Conservation (phyloP, 2,329 filamentous ascomycete species). For the Akanthomyces uredinophilus region DNA sequence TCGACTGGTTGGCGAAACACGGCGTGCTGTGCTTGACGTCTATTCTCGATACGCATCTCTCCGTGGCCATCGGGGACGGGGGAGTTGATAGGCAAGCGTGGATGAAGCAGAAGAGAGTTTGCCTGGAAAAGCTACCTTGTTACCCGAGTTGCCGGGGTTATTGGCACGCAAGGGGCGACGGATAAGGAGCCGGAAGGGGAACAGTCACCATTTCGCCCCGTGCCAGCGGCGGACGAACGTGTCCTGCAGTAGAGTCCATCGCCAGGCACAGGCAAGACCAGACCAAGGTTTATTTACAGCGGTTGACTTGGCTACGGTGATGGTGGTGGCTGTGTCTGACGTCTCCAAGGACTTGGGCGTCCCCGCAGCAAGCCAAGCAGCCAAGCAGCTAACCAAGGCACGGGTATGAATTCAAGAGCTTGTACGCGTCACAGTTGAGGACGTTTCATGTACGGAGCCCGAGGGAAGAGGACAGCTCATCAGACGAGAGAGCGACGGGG, state of each 20-base stretch:
- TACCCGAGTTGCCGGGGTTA: neutral
- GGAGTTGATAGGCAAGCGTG: too few relatives aligned
- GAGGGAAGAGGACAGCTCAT: neutral
- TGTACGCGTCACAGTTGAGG: neutral
- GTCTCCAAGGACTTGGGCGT: too few relatives aligned
- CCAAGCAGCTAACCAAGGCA: neutral
- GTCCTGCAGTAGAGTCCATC: neutral
- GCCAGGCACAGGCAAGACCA: neutral
- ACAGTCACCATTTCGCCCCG: neutral
- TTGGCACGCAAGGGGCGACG: neutral
- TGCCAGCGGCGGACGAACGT: neutral
- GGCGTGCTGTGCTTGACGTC: too few relatives aligned
- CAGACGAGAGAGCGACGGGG: neutral
- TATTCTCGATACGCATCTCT: neutral
- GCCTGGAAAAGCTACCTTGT: too few relatives aligned
- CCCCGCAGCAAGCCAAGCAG: neutral
- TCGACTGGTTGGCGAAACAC: too few relatives aligned
- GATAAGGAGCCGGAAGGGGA: neutral
- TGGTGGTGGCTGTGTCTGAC: neutral
- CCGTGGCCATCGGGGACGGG: neutral
- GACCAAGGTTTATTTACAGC: neutral
- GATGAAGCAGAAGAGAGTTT: too few relatives aligned
- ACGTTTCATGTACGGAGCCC: neutral
- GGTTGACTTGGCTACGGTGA: neutral
- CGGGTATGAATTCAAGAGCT: too few relatives aligned